Percentiles rank a stretch among this genome's conserved stretches.
These are phyloP conservation scores for Fragilaria radians DNA, from an alignment of 108 stramenopile genomes.

Conservation along the genomic window DNA sequence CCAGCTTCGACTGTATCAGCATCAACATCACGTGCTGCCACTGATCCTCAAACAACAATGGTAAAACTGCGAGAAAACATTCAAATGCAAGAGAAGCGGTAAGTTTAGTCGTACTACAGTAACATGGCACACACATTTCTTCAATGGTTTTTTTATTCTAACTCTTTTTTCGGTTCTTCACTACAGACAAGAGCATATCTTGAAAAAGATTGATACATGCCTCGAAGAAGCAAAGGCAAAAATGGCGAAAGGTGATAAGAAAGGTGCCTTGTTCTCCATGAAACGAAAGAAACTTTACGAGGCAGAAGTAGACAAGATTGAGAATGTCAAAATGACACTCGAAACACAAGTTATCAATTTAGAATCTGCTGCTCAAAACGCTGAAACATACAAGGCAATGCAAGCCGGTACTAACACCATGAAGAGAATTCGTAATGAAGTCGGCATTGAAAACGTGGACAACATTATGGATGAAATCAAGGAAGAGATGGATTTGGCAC, in stretches of 20 bases:
- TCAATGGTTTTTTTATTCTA: background rate
- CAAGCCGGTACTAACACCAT: slow-evolving; percentile 80
- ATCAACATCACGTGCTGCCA: slow-evolving; percentile 13
- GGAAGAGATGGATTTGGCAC: slow-evolving; percentile 89
- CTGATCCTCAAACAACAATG: slow-evolving; percentile 46
- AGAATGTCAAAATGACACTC: slow-evolving; percentile 90
- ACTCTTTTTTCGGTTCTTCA: background rate
- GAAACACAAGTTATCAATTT: slow-evolving; percentile 93
- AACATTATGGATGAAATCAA: slow-evolving; percentile 93
- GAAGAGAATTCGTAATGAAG: slow-evolving; percentile 77
- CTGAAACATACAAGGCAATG: slow-evolving; percentile 92
- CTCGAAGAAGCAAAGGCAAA: slow-evolving; percentile 88
- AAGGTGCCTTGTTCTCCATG: slow-evolving; percentile 91
- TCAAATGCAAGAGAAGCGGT: slow-evolving; percentile 82
- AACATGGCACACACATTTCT: background rate
- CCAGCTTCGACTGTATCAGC: slow-evolving; percentile 29
- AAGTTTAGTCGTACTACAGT: slow-evolving; percentile 24
- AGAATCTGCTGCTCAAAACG: slow-evolving; percentile 92
- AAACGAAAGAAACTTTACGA: slow-evolving; percentile 98
- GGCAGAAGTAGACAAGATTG: slow-evolving; percentile 93
- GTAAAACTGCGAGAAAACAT: slow-evolving; percentile 67
- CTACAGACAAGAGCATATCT: slow-evolving; percentile 50
- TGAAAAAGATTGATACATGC: slow-evolving; percentile 74
- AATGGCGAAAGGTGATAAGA: slow-evolving; percentile 93
- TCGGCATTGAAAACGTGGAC: slow-evolving; percentile 92